Evolutionary conservation across 2,329 filamentous ascomycete species (phyloP).

Genomic region (Exophiala oligosperma): DNA sequence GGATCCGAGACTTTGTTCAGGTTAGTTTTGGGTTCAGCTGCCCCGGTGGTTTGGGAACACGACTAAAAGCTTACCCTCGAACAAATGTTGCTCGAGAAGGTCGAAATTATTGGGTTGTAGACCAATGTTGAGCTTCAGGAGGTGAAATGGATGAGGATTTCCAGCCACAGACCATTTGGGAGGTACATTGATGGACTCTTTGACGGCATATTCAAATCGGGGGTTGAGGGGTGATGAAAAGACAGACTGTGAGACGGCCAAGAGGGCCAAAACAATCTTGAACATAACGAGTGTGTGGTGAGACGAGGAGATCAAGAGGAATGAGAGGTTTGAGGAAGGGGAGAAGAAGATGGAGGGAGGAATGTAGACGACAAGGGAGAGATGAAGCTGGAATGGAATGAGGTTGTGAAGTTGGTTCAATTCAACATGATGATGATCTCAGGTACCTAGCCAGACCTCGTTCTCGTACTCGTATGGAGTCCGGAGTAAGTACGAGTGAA

Average conservation of each 20-base stretch:
- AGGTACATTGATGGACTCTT: slow-evolving; percentile 57
- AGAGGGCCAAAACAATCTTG: slow-evolving; percentile 7
- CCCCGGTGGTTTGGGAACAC: neutral
- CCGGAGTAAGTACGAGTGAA: too few species aligned
- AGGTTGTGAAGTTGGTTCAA: too few species aligned
- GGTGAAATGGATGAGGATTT: slow-evolving; percentile 48
- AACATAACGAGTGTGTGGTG: slow-evolving; percentile 17
- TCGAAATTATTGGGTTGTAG: slow-evolving; percentile 59
- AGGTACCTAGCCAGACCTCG: too few species aligned
- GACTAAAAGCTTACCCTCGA: slow-evolving; percentile 42
- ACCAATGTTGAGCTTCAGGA: slow-evolving; percentile 58
- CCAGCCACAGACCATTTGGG: slow-evolving; percentile 51
- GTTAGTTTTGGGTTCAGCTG: neutral
- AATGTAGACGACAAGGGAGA: neutral
- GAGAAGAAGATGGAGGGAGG: neutral
- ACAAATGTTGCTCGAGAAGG: slow-evolving; percentile 56
- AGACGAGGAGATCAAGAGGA: neutral
- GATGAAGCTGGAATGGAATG: neutral
- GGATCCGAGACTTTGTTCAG: slow-evolving; percentile 50
- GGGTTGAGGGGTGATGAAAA: slow-evolving; percentile 30
- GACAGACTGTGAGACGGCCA: slow-evolving; percentile 6
- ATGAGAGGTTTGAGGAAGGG: neutral
- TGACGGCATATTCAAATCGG: slow-evolving; percentile 51
- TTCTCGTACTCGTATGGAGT: too few species aligned
- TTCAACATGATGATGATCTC: too few species aligned